Percentiles rank a stretch among this genome's conserved stretches.
Evolutionary conservation across 257 asterid species (phyloP).

Genomic region (Rubia yunnanensis): DNA sequence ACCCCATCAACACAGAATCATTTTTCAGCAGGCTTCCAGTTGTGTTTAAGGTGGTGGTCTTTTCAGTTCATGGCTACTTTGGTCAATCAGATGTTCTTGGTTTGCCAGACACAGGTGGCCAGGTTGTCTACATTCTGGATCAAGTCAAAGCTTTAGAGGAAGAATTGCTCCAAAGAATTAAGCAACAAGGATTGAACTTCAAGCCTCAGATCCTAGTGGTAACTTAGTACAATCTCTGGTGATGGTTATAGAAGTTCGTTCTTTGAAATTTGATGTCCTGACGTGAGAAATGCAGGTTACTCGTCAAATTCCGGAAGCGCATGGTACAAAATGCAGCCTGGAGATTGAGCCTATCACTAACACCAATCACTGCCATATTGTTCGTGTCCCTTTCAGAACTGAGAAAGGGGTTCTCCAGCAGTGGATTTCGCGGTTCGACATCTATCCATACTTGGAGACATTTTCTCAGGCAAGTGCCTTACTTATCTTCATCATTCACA

Average conservation of each 20-base stretch:
- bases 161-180: constrained; percentile 55
- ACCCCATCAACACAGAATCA: constrained; percentile 43
- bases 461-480: constrained; percentile 41
- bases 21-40: constrained; percentile 60
- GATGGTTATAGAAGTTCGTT: no score
- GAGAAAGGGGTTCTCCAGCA: constrained; percentile 58
- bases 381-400: constrained; percentile 64
- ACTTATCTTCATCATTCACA: neutral
- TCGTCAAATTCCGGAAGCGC: constrained; percentile 68
- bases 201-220: constrained; percentile 83
- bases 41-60: constrained; percentile 55
- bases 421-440: constrained; percentile 78
- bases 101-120: constrained; percentile 85
- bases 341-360: constrained; percentile 64
- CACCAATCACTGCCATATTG: constrained; percentile 56
- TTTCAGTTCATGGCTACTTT: constrained; percentile 78
- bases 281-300: constrained; percentile 40
- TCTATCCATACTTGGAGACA: constrained; percentile 68
- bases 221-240: constrained; percentile 3
- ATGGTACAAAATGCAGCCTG: constrained; percentile 66
- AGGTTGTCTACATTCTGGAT: constrained; percentile 88
- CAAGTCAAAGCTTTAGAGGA: constrained; percentile 80
- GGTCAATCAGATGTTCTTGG: constrained; percentile 88
- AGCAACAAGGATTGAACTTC: constrained; percentile 57
- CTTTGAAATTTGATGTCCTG: constrained; percentile 6